Evolutionary conservation across 2,329 filamentous ascomycete species (phyloP).

Genomic region (Aspergillus pseudoviridinutans): DNA sequence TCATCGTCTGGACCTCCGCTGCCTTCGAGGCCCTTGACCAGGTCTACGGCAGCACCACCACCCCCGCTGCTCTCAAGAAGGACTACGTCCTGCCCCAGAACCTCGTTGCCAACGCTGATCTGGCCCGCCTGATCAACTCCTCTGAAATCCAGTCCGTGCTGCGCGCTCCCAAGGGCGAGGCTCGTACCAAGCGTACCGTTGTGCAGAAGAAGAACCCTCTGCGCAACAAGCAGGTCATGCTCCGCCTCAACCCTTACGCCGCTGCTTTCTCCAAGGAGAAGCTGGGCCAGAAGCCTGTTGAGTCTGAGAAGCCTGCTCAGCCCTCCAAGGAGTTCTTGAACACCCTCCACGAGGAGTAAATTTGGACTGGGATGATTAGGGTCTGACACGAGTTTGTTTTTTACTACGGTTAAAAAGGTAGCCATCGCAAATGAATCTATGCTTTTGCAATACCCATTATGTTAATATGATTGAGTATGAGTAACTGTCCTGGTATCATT

Average conservation of each 20-base stretch:
- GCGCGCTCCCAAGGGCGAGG: slow-evolving; percentile 82
- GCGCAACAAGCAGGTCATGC: slow-evolving; percentile 96
- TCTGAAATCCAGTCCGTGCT: slow-evolving; percentile 97
- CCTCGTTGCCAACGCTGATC: slow-evolving; percentile 89
- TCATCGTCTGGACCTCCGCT: slow-evolving; percentile 97
- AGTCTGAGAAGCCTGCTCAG: slow-evolving; percentile 58
- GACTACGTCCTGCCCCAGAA: slow-evolving; percentile 96
- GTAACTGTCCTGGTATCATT: not conserved
- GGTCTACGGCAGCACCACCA: slow-evolving; percentile 92
- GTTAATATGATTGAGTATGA: slow-evolving; percentile 7
- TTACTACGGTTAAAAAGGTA: slow-evolving; percentile 21
- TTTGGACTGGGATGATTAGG: slow-evolving; percentile 8
- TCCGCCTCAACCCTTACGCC: slow-evolving; percentile 98
- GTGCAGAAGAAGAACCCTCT: slow-evolving; percentile 99
- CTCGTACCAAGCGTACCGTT: slow-evolving; percentile 79
- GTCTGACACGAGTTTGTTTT: slow-evolving; percentile 19
- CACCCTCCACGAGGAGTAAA: slow-evolving; percentile 51
- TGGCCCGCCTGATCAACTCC: slow-evolving; percentile 98
- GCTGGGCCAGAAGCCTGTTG: slow-evolving; percentile 66
- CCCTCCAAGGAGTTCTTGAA: slow-evolving; percentile 52
- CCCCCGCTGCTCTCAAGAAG: slow-evolving; percentile 91
- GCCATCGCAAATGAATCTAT: slow-evolving; percentile 21
- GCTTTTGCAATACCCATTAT: slow-evolving; percentile 22
- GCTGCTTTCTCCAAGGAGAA: slow-evolving; percentile 83
- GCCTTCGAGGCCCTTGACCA: slow-evolving; percentile 95